Evolutionary conservation across 345 rosid genomes (phyloP), one percentile per base, ranked within the genome.

Genomic region (sweet orange (Citrus sinensis)): DNA sequence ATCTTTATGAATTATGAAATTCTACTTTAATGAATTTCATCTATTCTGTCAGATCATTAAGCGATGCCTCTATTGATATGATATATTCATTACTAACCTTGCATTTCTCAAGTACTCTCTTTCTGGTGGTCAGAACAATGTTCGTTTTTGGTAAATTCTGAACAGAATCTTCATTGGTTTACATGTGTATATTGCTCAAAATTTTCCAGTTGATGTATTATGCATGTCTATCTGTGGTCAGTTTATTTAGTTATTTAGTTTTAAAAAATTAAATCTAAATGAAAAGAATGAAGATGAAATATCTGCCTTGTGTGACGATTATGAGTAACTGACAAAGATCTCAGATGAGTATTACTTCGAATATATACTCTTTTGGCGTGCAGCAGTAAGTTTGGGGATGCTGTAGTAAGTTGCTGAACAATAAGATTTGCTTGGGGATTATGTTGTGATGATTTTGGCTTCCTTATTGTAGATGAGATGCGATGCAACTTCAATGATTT

Each of bases 351-450:
- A 61, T n/a, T 22, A 75, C 30, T 63, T 24, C 40, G n/a, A 24
- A 59, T 29, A 13, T 60, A 17, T 37, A 20, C 22, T 22, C 35
- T 14, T 74, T 51, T 46, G 51, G 39, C 61, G 14, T 42, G 71
- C 71, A 54, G 81, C 79, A 37, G 70, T 49, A 24, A 68, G 32
- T 34, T 72, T 49, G 27, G 40, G 17, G 55, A 55, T 65, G 13
- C 55, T 11, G 27, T 29, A 7, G 58, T 49, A 10, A 56, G 49
- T 46, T 40, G 74, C 42, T 29, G 22, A 9, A 55, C 79, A 73
- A 71, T 65, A 71, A 64, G 60, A 13, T 42, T 65, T 25, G 34
- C 37, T 40, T 2, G 39, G 49, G 29, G 49, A 39, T 14, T 9
- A 9, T 46, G 24, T 37, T 63, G 30, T 24, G 37, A 13, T 7